Percentiles rank a stretch among this genome's conserved stretches.
Evolutionary conservation across 179 eudicot genomes (phyloP).

Genomic region (Patellifolia procumbens): DNA sequence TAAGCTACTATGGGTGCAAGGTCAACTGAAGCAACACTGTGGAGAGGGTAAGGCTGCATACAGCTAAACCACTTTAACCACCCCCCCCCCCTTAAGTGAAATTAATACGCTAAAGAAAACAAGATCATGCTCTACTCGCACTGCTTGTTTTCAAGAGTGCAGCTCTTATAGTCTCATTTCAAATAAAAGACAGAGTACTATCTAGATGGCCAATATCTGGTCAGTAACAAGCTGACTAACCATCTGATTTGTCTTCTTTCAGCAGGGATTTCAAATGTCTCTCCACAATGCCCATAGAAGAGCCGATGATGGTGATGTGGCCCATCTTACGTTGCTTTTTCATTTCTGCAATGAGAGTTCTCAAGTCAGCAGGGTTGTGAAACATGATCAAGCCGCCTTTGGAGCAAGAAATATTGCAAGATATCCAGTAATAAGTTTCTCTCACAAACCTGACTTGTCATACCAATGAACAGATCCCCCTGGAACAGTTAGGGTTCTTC

Average conservation of each 20-base stretch:
- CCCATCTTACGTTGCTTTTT: slow-evolving; percentile 95
- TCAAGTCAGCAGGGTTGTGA: neutral
- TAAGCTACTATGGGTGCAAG: neutral
- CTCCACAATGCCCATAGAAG: slow-evolving; percentile 71
- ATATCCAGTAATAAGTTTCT: neutral
- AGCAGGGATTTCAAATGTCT: slow-evolving; percentile 54
- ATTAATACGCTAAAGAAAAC: neutral
- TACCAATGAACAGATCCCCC: slow-evolving; percentile 96
- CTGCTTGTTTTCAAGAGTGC: neutral
- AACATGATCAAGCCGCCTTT: neutral
- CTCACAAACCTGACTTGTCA: slow-evolving; percentile 79
- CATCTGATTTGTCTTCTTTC: slow-evolving; percentile 45
- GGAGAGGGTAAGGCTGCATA: neutral
- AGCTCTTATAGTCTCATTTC: neutral
- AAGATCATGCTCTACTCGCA: neutral
- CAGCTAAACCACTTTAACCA: no score
- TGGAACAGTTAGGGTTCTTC: slow-evolving; percentile 56
- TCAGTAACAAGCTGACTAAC: slow-evolving; percentile 17
- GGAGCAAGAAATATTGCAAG: neutral
- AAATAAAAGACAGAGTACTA: neutral
- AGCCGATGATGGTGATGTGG: slow-evolving; percentile 82
- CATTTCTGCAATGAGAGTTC: slow-evolving; percentile 54
- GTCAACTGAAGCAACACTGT: neutral
- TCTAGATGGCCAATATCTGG: neutral
- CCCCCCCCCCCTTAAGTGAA: neutral